Conservation (phyloP, 208 protist genomes). For the Leishmania tarentolae region DNA sequence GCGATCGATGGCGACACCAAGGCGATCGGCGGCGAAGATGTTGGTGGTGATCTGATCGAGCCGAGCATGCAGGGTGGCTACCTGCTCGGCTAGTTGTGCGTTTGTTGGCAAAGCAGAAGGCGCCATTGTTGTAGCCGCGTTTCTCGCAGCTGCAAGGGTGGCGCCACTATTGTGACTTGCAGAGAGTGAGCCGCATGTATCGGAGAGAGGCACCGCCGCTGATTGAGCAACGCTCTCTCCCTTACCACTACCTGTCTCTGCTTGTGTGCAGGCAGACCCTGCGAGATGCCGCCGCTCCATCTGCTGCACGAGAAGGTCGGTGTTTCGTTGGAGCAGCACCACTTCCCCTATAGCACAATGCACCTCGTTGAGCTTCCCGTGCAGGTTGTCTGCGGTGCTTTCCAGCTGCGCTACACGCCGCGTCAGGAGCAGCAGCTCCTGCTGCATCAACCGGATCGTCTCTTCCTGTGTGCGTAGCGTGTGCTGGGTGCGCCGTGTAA, state of each 20-base stretch:
- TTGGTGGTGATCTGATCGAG: conserved; percentile 44
- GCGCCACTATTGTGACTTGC: neutral
- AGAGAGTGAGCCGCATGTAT: neutral
- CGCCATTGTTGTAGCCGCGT: neutral
- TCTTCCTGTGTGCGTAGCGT: conserved; percentile 32
- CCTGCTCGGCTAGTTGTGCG: conserved; percentile 17
- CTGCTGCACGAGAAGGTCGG: conserved; percentile 66
- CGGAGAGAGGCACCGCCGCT: neutral
- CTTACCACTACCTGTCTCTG: neutral
- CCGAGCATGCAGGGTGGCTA: conserved; percentile 42
- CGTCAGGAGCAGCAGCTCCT: conserved; percentile 51
- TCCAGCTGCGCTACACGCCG: conserved; percentile 54
- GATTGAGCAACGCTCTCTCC: neutral
- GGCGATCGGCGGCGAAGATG: conserved; percentile 38
- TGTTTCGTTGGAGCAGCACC: conserved; percentile 56
- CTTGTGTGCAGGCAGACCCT: neutral
- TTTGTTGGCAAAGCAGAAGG: neutral
- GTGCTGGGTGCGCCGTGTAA: conserved; percentile 22
- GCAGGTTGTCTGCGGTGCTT: conserved; percentile 32
- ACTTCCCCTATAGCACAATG: conserved; percentile 55
- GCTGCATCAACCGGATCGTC: conserved; percentile 35
- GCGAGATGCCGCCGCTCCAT: conserved; percentile 53
- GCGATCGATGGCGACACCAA: conserved; percentile 12
- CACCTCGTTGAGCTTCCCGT: conserved; percentile 41
- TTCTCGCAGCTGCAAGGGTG: neutral